Base-by-base conservation (phyloP, 768 basidiomycete genomes). In the Podaxis pistillaris region DNA sequence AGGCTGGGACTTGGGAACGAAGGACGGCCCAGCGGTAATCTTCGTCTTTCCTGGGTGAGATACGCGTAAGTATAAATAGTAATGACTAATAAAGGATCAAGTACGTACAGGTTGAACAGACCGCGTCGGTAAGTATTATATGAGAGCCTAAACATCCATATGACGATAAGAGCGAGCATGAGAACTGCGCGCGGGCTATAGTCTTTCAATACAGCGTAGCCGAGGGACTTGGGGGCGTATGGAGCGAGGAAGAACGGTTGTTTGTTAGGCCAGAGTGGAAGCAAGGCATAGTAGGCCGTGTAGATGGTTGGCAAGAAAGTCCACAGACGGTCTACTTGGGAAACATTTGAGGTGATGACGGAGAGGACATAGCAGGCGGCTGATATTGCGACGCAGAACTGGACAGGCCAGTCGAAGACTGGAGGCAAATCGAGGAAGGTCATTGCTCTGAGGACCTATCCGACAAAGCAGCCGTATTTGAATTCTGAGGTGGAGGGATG, bases 1-100 rank as follows among this genome's bases (percentile, higher is more conserved):
- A 72, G 62, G 74, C 73, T 1, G 75, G 73, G 17, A 82, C 69
- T 53, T 86, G 79, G 44, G 76, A 72, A 46, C 95, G 86, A 13
- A 97, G 79, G 40, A 94, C 76, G 1, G 79, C 84, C 93, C 96
- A 98, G 28, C 96, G 89, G 69, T 98, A 98, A 73, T 97, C 95
- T 73, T 96, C 94, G 26, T 91, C 92, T 28, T 83, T 80, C 6
- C 90, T 93, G 62, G 28, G 40, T 33, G 63, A 50, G 13, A 49
- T 4, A 60, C 5, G 24, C 50, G 47, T 55, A 28, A 49, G 64
- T 26, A 59, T 62, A 38, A 47, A 13, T 2, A 44, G 15, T 11
- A 52, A 33, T 36, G 15, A 19, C 13, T 33, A 44, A 33, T 46
- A 22, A 8, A 22, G 17, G 15, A 19, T 17, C 19, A 37, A 46